Evolutionary conservation across 2,329 filamentous ascomycete genomes (phyloP), one percentile per base, ranked within the genome.

Genomic region (Colletotrichum noveboracense): DNA sequence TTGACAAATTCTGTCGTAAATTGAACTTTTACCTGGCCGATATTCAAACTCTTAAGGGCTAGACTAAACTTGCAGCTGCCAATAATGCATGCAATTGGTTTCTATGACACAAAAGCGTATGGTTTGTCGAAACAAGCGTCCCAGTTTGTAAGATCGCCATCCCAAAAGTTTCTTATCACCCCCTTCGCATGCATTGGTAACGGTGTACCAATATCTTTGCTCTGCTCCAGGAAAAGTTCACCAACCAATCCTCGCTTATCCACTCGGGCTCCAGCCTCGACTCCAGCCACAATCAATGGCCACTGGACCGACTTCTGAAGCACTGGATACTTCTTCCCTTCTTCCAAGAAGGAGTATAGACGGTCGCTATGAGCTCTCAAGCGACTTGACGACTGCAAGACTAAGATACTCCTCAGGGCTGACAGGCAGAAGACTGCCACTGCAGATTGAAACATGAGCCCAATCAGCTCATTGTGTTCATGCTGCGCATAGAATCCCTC

Each of bases 61-160:
- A 24, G n/a, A 3, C 43, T 24, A 48, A n/a, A 18, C 38, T n/a
- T 48, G 38, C 12, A 6, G 3, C n/a, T 21, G 43, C n/a, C 6
- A 13, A 52, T 10, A 13, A 21, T 21, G n/a, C 43, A 13, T 12
- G 43, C 12, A 12, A 52, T 52, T 7, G 43, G 24, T 14, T 14
- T 36, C 61, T 70, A 76, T 26, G 74, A 65, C 4, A 78, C 73
- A 65, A 84, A 82, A 4, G 78, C 78, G 62, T 84, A 84, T 30
- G 82, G 80, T 60, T 75, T 78, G 61, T 85, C 83, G 64, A 86
- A 86, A 76, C 85, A 87, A 43, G 74, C 78, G 78, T 86, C 84
- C 84, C 85, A 87, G 5, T 69, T 18, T 5, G 77, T 80, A 67
- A 78, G 61, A 0, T 81, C 80, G 0, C 81, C 83, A 5, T 77